A percentile compares a stretch with the other conserved stretches of the same genome.
Evolutionary conservation across 176 grass and related monocot genomes (phyloP).

Genomic region (Raddia guianensis): DNA sequence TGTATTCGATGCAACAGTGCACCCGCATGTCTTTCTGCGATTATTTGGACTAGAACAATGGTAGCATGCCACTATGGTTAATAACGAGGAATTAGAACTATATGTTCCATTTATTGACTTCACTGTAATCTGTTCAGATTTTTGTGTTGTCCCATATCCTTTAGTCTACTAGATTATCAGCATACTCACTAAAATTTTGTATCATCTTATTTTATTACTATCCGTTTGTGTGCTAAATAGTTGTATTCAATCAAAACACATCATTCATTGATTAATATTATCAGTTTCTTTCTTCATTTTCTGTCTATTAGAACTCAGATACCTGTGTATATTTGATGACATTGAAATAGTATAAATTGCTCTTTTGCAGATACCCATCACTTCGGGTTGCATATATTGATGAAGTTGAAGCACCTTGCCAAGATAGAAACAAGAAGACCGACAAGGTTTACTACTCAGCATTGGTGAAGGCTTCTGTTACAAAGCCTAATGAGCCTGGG

Average conservation of each 20-base stretch:
- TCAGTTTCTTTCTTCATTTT: background rate
- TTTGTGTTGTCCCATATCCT: background rate
- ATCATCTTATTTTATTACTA: background rate
- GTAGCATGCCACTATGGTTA: background rate
- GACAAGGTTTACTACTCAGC: slow-evolving; percentile 91
- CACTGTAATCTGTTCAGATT: background rate
- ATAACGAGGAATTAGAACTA: background rate
- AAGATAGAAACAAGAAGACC: slow-evolving; percentile 62
- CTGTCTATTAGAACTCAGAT: background rate
- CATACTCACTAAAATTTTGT: background rate
- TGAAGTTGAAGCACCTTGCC: slow-evolving; percentile 70
- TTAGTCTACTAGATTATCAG: slow-evolving; percentile 1
- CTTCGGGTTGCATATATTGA: slow-evolving; percentile 86
- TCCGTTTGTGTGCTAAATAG: background rate
- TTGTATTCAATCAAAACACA: background rate
- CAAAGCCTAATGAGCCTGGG: slow-evolving; percentile 68
- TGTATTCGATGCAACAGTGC: background rate
- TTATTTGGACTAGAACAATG: slow-evolving; percentile 5
- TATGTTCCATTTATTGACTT: background rate
- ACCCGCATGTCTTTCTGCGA: slow-evolving; percentile 12
- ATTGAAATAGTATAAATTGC: slow-evolving; percentile 28
- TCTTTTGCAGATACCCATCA: slow-evolving; percentile 70
- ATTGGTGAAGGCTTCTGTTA: slow-evolving; percentile 89
- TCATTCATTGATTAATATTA: background rate
- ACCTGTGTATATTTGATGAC: slow-evolving; percentile 27